phyloP scores from a whole-genome alignment of 2,329 filamentous ascomycete species.

The Ceratocystis harringtonii region DNA sequence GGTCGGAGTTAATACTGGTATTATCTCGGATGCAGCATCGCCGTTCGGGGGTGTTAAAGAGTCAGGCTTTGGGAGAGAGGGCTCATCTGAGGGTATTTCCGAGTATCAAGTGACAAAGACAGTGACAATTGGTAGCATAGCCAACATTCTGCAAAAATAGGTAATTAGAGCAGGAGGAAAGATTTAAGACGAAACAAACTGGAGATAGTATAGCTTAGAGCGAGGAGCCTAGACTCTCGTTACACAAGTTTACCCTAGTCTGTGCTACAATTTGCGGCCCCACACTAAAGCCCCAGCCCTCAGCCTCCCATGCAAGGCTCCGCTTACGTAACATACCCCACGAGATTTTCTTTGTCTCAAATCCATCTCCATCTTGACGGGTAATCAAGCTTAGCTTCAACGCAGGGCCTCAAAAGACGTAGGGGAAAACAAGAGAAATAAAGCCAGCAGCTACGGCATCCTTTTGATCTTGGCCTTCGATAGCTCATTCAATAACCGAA shows the following conservation, averaged over 20 bases:
- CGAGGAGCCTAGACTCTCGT: background rate
- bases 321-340: conserved; percentile 15
- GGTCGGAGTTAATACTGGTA: conserved; percentile 69
- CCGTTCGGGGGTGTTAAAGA: conserved; percentile 72
- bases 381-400: background rate
- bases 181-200: background rate
- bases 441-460: background rate
- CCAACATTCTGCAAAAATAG: conserved; percentile 34
- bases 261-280: background rate
- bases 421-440: background rate
- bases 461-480: background rate
- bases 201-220: background rate
- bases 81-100: conserved; percentile 59
- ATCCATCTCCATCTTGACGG: background rate
- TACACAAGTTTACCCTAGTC: background rate
- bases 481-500: background rate
- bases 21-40: conserved; percentile 42
- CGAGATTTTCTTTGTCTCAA: conserved; percentile 11
- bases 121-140: conserved; percentile 37
- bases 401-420: background rate
- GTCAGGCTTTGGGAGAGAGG: conserved; percentile 67
- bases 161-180: background rate
- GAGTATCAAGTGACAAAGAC: conserved; percentile 66
- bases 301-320: conserved; percentile 12
- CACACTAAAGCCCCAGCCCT: background rate